Percentiles rank a stretch among this genome's conserved stretches.
Evolutionary conservation across 2,329 filamentous ascomycete species (phyloP).

Genomic region (Ilyonectria mors-panacis): DNA sequence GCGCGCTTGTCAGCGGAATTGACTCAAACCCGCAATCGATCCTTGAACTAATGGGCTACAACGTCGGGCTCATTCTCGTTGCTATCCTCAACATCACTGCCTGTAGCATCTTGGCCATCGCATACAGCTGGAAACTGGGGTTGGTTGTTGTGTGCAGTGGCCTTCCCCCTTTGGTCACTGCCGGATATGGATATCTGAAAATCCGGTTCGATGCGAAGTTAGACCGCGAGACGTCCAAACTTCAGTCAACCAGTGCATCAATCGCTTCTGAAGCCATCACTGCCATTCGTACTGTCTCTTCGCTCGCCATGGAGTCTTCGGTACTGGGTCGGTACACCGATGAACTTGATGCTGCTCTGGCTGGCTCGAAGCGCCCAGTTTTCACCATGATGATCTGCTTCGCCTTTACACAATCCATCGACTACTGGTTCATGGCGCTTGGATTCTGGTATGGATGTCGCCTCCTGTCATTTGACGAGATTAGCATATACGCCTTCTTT

Average conservation of each 20-base stretch:
- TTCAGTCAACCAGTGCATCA: constrained; percentile 52
- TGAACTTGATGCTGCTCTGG: constrained; percentile 50
- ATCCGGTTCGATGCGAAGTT: constrained; percentile 56
- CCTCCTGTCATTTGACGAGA: constrained; percentile 57
- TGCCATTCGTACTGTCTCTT: constrained; percentile 57
- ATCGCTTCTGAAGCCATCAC: constrained; percentile 59
- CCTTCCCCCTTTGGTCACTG: constrained; percentile 51
- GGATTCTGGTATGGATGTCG: constrained; percentile 57
- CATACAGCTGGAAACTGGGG: constrained; percentile 62
- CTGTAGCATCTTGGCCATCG: constrained; percentile 58
- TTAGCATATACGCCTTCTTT: constrained; percentile 67
- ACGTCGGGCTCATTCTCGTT: constrained; percentile 54
- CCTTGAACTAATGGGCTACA: constrained; percentile 58
- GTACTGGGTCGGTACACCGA: constrained; percentile 49
- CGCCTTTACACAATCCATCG: constrained; percentile 54
- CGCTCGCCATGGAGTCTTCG: constrained; percentile 55
- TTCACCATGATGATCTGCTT: constrained; percentile 54
- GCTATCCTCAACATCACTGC: constrained; percentile 53
- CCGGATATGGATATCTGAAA: constrained; percentile 53
- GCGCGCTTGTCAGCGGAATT: constrained; percentile 52
- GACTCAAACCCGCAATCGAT: constrained; percentile 45
- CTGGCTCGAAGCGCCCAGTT: constrained; percentile 48
- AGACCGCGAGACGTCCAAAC: constrained; percentile 52
- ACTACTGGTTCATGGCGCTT: constrained; percentile 56
- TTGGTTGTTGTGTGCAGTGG: constrained; percentile 61